A percentile compares a stretch with the other conserved stretches of the same genome.
These are phyloP conservation scores for Ceratocystis ficicola DNA, from an alignment of 2,329 filamentous ascomycete species.

Conservation along the genomic window DNA sequence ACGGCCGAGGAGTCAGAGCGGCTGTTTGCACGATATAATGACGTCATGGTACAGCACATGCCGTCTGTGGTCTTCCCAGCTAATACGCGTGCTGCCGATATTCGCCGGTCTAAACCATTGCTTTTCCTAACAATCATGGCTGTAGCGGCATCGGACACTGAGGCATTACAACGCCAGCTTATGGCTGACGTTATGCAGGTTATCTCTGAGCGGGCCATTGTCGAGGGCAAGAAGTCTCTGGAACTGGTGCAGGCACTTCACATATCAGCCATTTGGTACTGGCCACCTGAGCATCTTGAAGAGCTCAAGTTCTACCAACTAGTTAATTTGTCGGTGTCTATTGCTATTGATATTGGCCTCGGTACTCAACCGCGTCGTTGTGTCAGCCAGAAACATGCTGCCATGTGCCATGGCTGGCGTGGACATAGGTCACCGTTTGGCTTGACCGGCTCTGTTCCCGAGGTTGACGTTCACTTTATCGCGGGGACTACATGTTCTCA, in stretches of 20 bases:
- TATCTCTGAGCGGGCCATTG: slow-evolving; percentile 61
- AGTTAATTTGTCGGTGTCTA: slow-evolving; percentile 65
- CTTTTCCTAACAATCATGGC: slow-evolving; percentile 62
- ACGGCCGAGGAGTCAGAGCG: slow-evolving; percentile 42
- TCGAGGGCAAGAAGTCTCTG: slow-evolving; percentile 66
- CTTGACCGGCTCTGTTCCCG: neutral
- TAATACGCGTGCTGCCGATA: slow-evolving; percentile 40
- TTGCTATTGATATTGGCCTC: slow-evolving; percentile 74
- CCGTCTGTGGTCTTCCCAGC: slow-evolving; percentile 50
- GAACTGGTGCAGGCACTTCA: slow-evolving; percentile 72
- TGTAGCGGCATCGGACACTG: slow-evolving; percentile 47
- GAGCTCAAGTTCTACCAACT: slow-evolving; percentile 85
- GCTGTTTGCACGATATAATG: slow-evolving; percentile 47
- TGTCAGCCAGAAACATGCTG: neutral
- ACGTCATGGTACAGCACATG: slow-evolving; percentile 48
- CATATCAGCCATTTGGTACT: slow-evolving; percentile 71
- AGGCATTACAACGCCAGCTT: slow-evolving; percentile 47
- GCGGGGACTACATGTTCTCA: neutral
- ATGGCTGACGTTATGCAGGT: slow-evolving; percentile 58
- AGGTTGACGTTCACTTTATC: neutral
- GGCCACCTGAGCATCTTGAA: slow-evolving; percentile 69
- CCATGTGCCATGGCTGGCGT: neutral
- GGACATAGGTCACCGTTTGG: neutral
- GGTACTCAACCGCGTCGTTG: slow-evolving; percentile 37
- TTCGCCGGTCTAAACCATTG: slow-evolving; percentile 48